Evolutionary conservation across 768 basidiomycete genomes (phyloP).

Genomic region (Sarcodon sp.): DNA sequence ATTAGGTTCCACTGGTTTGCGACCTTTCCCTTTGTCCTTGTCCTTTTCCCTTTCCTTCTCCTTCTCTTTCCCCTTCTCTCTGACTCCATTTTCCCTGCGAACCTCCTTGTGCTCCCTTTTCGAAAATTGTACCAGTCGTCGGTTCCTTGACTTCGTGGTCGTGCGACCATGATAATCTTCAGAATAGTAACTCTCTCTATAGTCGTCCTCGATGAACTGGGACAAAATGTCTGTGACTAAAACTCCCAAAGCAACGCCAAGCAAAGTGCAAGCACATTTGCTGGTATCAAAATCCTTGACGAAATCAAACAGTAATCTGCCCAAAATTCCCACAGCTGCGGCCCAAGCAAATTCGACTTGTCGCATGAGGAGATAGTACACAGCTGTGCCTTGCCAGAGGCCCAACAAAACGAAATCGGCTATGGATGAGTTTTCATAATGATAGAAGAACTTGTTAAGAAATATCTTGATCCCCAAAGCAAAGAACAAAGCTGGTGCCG

Average conservation of each 20-base stretch:
- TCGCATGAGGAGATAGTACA: conserved; percentile 52
- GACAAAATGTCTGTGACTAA: conserved; percentile 61
- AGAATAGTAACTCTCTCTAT: conserved; percentile 5
- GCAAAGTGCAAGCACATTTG: conserved; percentile 43
- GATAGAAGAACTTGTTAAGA: conserved; percentile 41
- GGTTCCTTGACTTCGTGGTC: background rate
- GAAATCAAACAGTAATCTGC: conserved; percentile 57
- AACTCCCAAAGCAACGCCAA: conserved; percentile 59
- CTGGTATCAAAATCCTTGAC: conserved; percentile 36
- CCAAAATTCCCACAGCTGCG: conserved; percentile 42
- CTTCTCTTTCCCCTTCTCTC: background rate
- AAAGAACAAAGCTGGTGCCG: conserved; percentile 56
- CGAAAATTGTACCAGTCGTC: background rate
- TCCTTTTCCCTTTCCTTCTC: conserved; percentile 1
- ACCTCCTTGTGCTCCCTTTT: background rate
- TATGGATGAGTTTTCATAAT: conserved; percentile 26
- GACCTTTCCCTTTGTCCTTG: conserved; percentile 3
- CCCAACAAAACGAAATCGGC: conserved; percentile 56
- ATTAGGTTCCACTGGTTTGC: background rate
- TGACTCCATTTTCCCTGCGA: background rate
- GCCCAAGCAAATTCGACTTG: conserved; percentile 39
- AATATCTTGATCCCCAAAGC: conserved; percentile 65
- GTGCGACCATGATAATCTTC: conserved; percentile 3
- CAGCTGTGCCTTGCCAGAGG: conserved; percentile 62
- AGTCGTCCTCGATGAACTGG: conserved; percentile 43